Percentiles rank a stretch among this genome's conserved stretches.
phyloP scores from a whole-genome alignment of 2,329 filamentous ascomycete genomes.

The Chaetomium strumarium region DNA sequence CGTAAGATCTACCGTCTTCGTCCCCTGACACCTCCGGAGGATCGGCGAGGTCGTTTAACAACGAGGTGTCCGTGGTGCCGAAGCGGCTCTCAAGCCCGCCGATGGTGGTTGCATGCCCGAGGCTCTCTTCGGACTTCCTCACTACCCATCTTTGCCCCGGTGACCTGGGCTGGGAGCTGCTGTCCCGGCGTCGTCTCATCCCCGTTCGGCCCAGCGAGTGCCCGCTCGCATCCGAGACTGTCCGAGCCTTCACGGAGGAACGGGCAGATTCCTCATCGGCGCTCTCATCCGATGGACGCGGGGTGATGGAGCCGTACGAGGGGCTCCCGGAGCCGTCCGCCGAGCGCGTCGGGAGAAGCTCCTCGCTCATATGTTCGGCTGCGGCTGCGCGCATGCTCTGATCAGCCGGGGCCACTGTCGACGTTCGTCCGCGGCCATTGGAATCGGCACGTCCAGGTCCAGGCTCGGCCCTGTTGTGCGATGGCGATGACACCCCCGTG shows the following conservation, averaged over 20 bases:
- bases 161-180: slow-evolving; percentile 15
- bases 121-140: slow-evolving; percentile 42
- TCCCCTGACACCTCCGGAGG: slow-evolving; percentile 28
- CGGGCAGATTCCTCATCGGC: slow-evolving; percentile 6
- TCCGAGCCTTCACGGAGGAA: slow-evolving; percentile 6
- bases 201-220: background rate
- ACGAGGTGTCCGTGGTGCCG: slow-evolving; percentile 43
- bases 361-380: slow-evolving; percentile 26
- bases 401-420: slow-evolving; percentile 18
- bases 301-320: slow-evolving; percentile 31
- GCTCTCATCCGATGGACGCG: slow-evolving; percentile 15
- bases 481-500: slow-evolving; percentile 1
- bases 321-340: slow-evolving; percentile 29
- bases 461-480: slow-evolving; percentile 12
- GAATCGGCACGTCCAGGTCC: slow-evolving; percentile 5
- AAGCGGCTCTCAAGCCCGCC: slow-evolving; percentile 50
- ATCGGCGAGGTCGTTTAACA: slow-evolving; percentile 41
- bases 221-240: slow-evolving; percentile 8
- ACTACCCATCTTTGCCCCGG: slow-evolving; percentile 29
- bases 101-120: slow-evolving; percentile 46
- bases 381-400: slow-evolving; percentile 16
- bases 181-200: slow-evolving; percentile 14
- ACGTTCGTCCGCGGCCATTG: slow-evolving; percentile 24
- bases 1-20: slow-evolving; percentile 28
- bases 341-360: slow-evolving; percentile 28